Conservation (phyloP, 768 basidiomycete genomes). For the Kwoniella dendrophila region DNA sequence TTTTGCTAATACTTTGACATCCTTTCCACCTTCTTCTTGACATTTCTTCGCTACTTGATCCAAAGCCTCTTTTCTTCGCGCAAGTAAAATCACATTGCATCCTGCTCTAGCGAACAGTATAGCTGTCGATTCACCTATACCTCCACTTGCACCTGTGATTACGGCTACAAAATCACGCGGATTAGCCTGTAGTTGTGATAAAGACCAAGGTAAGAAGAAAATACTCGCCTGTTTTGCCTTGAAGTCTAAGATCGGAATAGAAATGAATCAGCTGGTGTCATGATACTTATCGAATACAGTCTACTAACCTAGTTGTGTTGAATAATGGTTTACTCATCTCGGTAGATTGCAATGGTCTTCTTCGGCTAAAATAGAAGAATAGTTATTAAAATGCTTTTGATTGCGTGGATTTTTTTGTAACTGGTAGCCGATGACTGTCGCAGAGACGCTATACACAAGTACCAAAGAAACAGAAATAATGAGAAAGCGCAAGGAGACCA, state of each 20-base stretch:
- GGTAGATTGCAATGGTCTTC: no score
- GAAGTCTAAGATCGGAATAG: background rate
- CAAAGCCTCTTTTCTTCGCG: conserved; percentile 73
- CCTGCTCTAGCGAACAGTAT: conserved; percentile 90
- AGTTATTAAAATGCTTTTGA: no score
- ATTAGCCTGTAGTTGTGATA: background rate
- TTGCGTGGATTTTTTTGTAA: no score
- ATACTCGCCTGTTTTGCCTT: background rate
- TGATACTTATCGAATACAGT: background rate
- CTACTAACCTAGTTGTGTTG: background rate
- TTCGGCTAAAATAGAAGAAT: no score
- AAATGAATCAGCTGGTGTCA: background rate
- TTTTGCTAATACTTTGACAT: conserved; percentile 72
- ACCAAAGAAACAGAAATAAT: no score
- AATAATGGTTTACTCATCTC: conserved; percentile 4
- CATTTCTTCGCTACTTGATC: conserved; percentile 70
- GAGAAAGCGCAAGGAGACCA: no score
- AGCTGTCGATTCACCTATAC: conserved; percentile 82
- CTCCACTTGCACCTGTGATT: conserved; percentile 83
- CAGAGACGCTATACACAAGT: no score
- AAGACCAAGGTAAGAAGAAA: background rate
- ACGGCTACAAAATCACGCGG: conserved; percentile 60
- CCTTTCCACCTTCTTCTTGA: conserved; percentile 70
- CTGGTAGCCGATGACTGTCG: no score
- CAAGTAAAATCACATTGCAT: conserved; percentile 80